These are phyloP conservation scores for Russula foetens DNA, from an alignment of 768 basidiomycete species.

Conservation along the genomic window DNA sequence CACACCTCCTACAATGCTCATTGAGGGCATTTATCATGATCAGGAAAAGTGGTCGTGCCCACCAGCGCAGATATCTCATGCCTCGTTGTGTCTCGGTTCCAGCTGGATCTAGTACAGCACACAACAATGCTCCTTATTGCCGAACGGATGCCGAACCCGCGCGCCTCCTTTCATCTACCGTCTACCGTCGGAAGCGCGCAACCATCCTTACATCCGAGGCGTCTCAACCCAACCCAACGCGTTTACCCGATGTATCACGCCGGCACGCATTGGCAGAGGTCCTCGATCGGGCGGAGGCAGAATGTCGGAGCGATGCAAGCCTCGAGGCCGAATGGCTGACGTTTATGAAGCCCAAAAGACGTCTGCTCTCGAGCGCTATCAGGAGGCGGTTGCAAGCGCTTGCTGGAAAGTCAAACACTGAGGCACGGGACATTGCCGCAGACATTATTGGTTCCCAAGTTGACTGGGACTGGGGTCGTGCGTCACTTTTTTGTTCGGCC, in stretches of 20 bases:
- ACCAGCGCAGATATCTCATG: slow-evolving; percentile 79
- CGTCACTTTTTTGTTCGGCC: slow-evolving; percentile 28
- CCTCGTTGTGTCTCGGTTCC: slow-evolving; percentile 81
- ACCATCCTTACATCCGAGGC: slow-evolving; percentile 73
- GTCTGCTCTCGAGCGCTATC: slow-evolving; percentile 50
- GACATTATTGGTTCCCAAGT: slow-evolving; percentile 64
- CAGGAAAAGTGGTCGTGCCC: slow-evolving; percentile 87
- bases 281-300: slow-evolving; percentile 58
- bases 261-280: slow-evolving; percentile 55
- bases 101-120: slow-evolving; percentile 82
- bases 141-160: slow-evolving; percentile 89
- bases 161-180: slow-evolving; percentile 73
- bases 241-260: slow-evolving; percentile 30
- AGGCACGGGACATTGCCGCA: slow-evolving; percentile 64
- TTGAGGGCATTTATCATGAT: too few relatives aligned
- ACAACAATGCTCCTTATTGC: slow-evolving; percentile 87
- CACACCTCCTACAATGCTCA: too few relatives aligned
- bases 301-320: too few relatives aligned
- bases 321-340: slow-evolving; percentile 55
- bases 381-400: slow-evolving; percentile 45
- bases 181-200: slow-evolving; percentile 72
- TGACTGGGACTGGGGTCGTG: slow-evolving; percentile 88
- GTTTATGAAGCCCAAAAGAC: slow-evolving; percentile 68
- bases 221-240: slow-evolving; percentile 40
- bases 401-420: slow-evolving; percentile 59